Base-by-base conservation (phyloP, 345 rosid genomes). In the Turritis glabra region DNA sequence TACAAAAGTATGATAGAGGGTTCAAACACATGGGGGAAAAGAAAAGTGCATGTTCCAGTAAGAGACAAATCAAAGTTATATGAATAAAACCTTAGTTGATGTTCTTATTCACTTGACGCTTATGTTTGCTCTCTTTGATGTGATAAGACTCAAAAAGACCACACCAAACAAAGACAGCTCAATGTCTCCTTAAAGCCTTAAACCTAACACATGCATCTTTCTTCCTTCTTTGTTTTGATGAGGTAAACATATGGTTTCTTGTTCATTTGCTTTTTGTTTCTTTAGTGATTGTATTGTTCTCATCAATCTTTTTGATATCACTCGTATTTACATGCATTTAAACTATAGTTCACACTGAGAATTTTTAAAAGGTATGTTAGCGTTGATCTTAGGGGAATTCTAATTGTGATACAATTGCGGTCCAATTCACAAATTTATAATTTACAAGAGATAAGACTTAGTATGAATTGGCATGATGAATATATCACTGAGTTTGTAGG, bases 81-180 rank as follows among this genome's bases (percentile, higher is more conserved):
- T 62, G 75, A 48, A 23, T 7, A 69, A 44, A 53, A 19, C 3
- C 70, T 46, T 62, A 69, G 59, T 67, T 43, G 58, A 69, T 76
- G 75, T 62, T 69, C 41, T 62, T 38, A 69, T 76, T 23, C 58
- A 43, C 23, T 76, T 76, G 65, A 32, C 58, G 25, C 58, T 69
- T 76, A 44, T 41, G 35, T 61, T 69, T 67, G 74, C 63, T 60
- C 63, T 60, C 29, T 68, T 69, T 69, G 67, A 54, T 43, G 40
- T 69, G 71, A 76, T 52, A 32, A 53, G 51, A 76, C 68, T 67
- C 73, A 51, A 67, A 10, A 69, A 22, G 61, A 48, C 14, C 67
- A 75, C 62, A 75, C 60, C 61, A 68, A 69, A 62, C 71, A 76
- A 32, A 69, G 71, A 76, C 75, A 76, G 71, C 71, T 76, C 65